Evolutionary conservation across 371 early-diverging fungal genomes (phyloP).

Genomic region (Mucor saturninus): DNA sequence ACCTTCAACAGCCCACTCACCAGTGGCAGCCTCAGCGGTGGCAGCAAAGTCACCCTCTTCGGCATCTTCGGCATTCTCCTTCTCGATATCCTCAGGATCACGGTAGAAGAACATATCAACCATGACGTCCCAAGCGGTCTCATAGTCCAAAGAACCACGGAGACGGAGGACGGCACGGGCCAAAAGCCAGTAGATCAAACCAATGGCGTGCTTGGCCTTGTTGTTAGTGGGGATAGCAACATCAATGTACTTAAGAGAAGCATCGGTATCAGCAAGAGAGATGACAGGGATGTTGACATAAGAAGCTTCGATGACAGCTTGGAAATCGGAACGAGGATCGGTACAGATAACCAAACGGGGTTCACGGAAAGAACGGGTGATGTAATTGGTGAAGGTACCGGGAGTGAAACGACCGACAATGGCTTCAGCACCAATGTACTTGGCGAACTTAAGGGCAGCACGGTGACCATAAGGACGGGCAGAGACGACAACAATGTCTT

Average conservation of each 20-base stretch:
- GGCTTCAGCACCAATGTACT: constrained; percentile 97
- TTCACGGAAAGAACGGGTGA: constrained; percentile 98
- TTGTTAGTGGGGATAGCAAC: constrained; percentile 99
- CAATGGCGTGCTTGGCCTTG: constrained; percentile 98
- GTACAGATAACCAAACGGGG: constrained; percentile 98
- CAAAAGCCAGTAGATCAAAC: constrained; percentile 96
- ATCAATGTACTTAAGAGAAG: constrained; percentile 94
- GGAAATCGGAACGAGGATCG: constrained; percentile 98
- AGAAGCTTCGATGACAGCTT: constrained; percentile 98
- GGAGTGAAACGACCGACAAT: constrained; percentile 99
- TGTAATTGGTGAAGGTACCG: constrained; percentile 99
- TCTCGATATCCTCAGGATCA: constrained; percentile 94
- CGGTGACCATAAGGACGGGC: constrained; percentile 99
- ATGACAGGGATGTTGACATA: constrained; percentile 99
- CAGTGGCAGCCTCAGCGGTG: constrained; percentile 26
- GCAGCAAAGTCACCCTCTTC: constrained; percentile 36
- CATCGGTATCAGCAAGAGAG: constrained; percentile 98
- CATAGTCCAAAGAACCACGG: constrained; percentile 90
- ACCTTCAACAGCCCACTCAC: constrained; percentile 44
- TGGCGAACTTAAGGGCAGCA: constrained; percentile 98
- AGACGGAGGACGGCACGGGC: constrained; percentile 98
- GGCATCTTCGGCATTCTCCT: constrained; percentile 46
- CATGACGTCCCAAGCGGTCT: constrained; percentile 92
- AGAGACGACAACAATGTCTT: constrained; percentile 96
- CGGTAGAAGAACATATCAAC: constrained; percentile 99